These are phyloP conservation scores for Jasminum sambac DNA, from an alignment of 257 asterid species.

Conservation along the genomic window DNA sequence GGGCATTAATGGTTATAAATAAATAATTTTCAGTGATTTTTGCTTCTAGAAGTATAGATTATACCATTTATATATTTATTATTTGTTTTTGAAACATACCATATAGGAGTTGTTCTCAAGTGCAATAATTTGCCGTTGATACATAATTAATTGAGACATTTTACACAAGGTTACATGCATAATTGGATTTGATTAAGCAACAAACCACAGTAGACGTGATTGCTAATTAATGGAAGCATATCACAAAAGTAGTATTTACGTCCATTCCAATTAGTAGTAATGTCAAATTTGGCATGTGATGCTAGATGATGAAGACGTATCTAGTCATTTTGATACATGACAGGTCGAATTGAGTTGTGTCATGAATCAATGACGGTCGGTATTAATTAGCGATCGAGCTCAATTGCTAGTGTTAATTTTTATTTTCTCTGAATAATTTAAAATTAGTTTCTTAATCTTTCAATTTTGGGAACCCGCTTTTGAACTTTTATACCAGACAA, in stretches of 20 bases:
- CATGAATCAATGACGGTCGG: neutral
- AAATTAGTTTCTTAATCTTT: too few relatives aligned
- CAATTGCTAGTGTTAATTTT: too few relatives aligned
- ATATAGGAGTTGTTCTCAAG: neutral
- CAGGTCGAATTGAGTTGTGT: neutral
- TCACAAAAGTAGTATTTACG: neutral
- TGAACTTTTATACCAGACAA: too few relatives aligned
- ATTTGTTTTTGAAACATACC: too few relatives aligned
- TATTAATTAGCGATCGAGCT: too few relatives aligned
- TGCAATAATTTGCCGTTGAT: neutral
- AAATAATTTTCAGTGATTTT: neutral
- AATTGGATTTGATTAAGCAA: neutral
- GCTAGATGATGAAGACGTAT: neutral
- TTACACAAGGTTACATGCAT: neutral
- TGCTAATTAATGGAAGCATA: too few relatives aligned
- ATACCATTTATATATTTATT: neutral
- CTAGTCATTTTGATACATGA: neutral
- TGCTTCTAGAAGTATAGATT: neutral
- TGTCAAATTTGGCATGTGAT: neutral
- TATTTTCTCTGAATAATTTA: too few relatives aligned
- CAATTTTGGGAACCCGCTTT: too few relatives aligned
- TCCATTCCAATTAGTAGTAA: neutral
- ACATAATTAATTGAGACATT: neutral
- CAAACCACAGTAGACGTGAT: neutral
- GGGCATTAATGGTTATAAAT: too few relatives aligned